phyloP scores from a whole-genome alignment of 768 basidiomycete species.

The Naematelia encephala region DNA sequence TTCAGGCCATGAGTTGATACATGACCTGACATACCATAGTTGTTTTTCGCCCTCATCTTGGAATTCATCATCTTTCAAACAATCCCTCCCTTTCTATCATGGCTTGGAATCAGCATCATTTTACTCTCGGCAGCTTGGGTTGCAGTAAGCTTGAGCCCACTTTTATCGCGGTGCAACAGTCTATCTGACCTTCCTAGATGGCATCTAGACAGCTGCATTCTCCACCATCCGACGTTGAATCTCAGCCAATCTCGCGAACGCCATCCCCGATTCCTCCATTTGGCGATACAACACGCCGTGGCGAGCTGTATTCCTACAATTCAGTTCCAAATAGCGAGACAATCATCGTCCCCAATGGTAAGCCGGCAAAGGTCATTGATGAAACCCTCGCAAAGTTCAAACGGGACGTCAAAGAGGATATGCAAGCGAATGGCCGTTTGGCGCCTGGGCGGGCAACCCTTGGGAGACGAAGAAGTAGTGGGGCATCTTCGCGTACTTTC shows the following conservation, averaged over 20 bases:
- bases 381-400: not conserved
- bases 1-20: not conserved
- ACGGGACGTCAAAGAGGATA: not conserved
- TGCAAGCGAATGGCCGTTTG: not conserved
- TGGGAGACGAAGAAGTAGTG: not conserved
- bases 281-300: slow-evolving; percentile 8
- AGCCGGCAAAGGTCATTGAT: not conserved
- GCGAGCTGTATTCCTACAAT: slow-evolving; percentile 15
- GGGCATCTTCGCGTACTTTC: not conserved
- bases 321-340: not conserved
- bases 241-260: slow-evolving; percentile 26
- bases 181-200: not conserved
- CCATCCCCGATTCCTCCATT: slow-evolving; percentile 27
- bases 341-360: not conserved
- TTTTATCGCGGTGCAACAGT: not conserved
- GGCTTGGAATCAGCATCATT: slow-evolving; percentile 66
- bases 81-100: slow-evolving; percentile 60
- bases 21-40: slow-evolving; percentile 47
- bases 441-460: not conserved
- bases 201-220: not conserved
- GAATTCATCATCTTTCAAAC: slow-evolving; percentile 66
- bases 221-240: slow-evolving; percentile 13
- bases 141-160: slow-evolving; percentile 57
- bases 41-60: slow-evolving; percentile 66
- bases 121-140: slow-evolving; percentile 63